Base-by-base conservation (phyloP, 306 rosid genomes). In the Vicia villosa region DNA sequence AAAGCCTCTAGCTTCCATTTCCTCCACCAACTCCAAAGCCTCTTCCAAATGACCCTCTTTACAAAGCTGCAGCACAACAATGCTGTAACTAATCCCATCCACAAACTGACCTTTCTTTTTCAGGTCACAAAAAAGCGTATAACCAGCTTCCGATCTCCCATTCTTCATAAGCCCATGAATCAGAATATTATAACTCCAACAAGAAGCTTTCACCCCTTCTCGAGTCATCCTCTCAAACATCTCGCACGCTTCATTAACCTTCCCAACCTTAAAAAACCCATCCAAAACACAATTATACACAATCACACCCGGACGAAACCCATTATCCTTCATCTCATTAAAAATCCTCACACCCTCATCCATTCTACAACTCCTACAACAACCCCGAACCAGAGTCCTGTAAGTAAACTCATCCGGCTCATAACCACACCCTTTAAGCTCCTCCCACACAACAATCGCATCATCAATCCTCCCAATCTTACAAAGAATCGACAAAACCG, bases 1-100 rank as follows among this genome's bases (percentile, higher is more conserved):
- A 71, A 94, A 90, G 37, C 96, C 94, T 67, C 96, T 74, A 69
- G 64, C 77, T 88, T 94, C 98, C 98, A 94, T 94, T 82, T 94
- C 98, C 70, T 90, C 97, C 63, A 88, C 90, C 87, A 83, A 78
- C 51, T 54, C 49, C 3, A 90, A 73, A 2, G 96, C 96, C 81
- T 84, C 92, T 83, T 85, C 90, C 20, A 94, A 79, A 68, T 76
- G 74, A 50, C 89, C 92, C 81, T 86, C 98, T 82, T 67, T 90
- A 54, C 96, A 85, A 72, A 87, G 90, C 16, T 86, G 97, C 79
- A 82, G 66, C 64, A 85, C 86, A 75, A 90, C 73, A 72, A 88
- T 90, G 81, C 97, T 93, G 74, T 85, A 94, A 14, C 89, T 88
- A 62, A 94, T 76, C 64, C 86, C 87, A 70, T 90, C 97, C 17